These are phyloP conservation scores for Trichoderma asperelloides DNA, from an alignment of 495 filamentous ascomycete species.

Conservation along the genomic window DNA sequence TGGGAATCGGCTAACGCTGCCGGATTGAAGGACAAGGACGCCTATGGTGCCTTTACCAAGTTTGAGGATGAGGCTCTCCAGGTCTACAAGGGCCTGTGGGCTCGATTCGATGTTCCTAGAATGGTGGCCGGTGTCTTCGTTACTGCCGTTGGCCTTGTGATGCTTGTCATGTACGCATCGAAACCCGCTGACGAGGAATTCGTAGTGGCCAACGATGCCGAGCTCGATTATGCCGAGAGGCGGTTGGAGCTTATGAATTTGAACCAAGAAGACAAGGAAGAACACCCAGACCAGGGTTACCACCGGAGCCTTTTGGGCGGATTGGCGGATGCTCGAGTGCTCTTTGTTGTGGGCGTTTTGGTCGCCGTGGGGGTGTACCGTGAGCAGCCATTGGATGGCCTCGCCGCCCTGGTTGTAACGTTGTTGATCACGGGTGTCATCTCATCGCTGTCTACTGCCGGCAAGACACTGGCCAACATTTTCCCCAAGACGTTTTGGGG, in stretches of 20 bases:
- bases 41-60: conserved; percentile 52
- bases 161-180: conserved; percentile 64
- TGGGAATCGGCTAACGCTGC: conserved; percentile 17
- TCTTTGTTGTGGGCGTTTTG: conserved; percentile 18
- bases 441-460: conserved; percentile 46
- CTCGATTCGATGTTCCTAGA: conserved; percentile 74
- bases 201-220: conserved; percentile 32
- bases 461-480: conserved; percentile 43
- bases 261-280: conserved; percentile 24
- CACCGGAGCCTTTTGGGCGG: conserved; percentile 25
- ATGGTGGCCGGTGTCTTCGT: conserved; percentile 74
- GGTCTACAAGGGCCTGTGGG: conserved; percentile 81
- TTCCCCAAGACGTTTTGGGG: conserved; percentile 81
- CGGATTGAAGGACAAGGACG: background rate
- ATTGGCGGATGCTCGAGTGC: background rate
- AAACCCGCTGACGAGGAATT: conserved; percentile 36
- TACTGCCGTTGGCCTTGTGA: conserved; percentile 53
- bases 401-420: background rate
- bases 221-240: conserved; percentile 18
- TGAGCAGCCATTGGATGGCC: conserved; percentile 35
- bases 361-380: conserved; percentile 41
- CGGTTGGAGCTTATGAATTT: conserved; percentile 17
- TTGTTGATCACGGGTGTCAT: conserved; percentile 34
- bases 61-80: conserved; percentile 74
- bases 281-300: conserved; percentile 21